Evolutionary conservation across 2,329 filamentous ascomycete species (phyloP), one percentile per base, ranked within the genome.

Genomic region (Aspergillus cejpii): DNA sequence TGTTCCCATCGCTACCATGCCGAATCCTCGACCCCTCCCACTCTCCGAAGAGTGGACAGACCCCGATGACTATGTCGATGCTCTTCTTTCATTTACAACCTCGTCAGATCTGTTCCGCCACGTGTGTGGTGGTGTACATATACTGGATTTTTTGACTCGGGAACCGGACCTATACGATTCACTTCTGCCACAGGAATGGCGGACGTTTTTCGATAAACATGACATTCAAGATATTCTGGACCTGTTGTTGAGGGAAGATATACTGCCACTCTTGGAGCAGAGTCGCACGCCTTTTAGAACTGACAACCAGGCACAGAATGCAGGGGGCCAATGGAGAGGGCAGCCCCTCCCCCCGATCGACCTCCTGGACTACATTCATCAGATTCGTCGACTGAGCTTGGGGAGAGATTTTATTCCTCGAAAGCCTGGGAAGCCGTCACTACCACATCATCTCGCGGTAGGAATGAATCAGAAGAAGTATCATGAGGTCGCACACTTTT

Each of bases 391-490:
- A 46, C 76, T 90, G 52, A 80, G 82, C 10, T 70, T 97, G 20
- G 68, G 69, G 6, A 75, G 90, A 26, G 73, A 80, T 2, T 85
- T 86, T 44, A 58, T 65, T 1, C 64, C 72, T 0, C 59, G 58
- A 11, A 43, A 57, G 15, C 26, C 47, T 62, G 67, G 54, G 19
- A 56, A 46, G 44, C 73, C 78, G 4, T 75, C 53, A 64, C 60
- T 94, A 17, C 81, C 87, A 2, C 77, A 80, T 39, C 78, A 84
- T 54, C 79, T 95, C 12, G 79, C 86, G 0, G 78, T 94, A 11
- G 92, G 92, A 3, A 98, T 98, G 92, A 94, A 88, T 51, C 80
- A 85, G 14, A 98, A 98, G 66, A 98, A 98, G 68, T 77, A 87
- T 1, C 92, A 98, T 60, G 92, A 98, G 70, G 92, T 97, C 24